These are phyloP conservation scores for Plasmopara muralis DNA, from an alignment of 352 stramenopile species.

Conservation along the genomic window DNA sequence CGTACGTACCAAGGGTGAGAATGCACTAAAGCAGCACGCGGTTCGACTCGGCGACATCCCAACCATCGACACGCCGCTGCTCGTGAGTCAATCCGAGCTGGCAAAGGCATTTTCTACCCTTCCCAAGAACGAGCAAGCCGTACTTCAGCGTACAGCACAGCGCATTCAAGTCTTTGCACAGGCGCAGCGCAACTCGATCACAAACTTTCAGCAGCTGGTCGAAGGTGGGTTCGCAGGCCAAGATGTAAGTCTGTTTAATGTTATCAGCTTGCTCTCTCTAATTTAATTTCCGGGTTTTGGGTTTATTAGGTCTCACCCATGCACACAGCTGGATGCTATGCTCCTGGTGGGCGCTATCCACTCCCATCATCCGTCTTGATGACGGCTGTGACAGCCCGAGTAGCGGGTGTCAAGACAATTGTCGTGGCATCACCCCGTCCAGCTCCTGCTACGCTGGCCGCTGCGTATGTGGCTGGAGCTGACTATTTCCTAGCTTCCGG, in stretches of 20 bases:
- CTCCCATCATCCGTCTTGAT: conserved; percentile 97
- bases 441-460: conserved; percentile 89
- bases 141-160: conserved; percentile 85
- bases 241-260: conserved; percentile 34
- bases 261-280: neutral
- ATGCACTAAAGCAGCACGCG: conserved; percentile 50
- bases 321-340: conserved; percentile 93
- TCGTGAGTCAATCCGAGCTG: conserved; percentile 61
- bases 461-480: conserved; percentile 89
- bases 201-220: conserved; percentile 92
- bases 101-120: conserved; percentile 83
- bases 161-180: conserved; percentile 92
- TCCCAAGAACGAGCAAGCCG: conserved; percentile 47
- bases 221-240: conserved; percentile 93
- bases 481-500: conserved; percentile 83
- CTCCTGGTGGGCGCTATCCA: conserved; percentile 95
- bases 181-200: conserved; percentile 87
- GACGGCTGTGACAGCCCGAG: conserved; percentile 93
- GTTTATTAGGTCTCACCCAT: conserved; percentile 35
- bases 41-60: conserved; percentile 61
- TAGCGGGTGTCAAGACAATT: conserved; percentile 91
- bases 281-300: too few relatives aligned
- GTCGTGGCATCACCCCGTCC: conserved; percentile 93
- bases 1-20: conserved; percentile 38
- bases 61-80: conserved; percentile 28